Percentiles rank a stretch among this genome's conserved stretches.
Conservation (phyloP, 768 basidiomycete genomes). For the Termitomyces sp. region DNA sequence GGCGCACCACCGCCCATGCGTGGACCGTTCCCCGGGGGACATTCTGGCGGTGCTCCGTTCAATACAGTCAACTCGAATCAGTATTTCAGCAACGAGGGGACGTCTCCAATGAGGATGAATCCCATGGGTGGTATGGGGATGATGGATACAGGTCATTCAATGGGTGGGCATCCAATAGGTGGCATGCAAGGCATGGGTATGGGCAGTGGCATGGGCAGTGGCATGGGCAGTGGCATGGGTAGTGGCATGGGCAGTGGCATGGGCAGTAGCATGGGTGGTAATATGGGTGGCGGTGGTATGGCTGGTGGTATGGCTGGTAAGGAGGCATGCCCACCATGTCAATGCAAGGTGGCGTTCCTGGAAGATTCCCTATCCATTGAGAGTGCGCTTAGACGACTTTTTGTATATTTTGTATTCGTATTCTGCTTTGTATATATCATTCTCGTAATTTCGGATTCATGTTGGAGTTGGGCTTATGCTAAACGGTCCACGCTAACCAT, state of each 20-base stretch:
- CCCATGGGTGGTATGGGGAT: slow-evolving; percentile 22
- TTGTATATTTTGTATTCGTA: slow-evolving; percentile 6
- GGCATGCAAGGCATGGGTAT: slow-evolving; percentile 23
- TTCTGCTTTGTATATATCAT: slow-evolving; percentile 9
- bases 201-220: slow-evolving; percentile 8
- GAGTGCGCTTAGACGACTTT: too few relatives aligned
- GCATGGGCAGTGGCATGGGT: slow-evolving; percentile 21
- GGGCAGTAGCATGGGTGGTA: slow-evolving; percentile 14
- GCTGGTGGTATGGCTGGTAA: background rate
- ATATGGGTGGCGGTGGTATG: slow-evolving; percentile 25
- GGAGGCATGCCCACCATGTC: slow-evolving; percentile 28
- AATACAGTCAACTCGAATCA: slow-evolving; percentile 27
- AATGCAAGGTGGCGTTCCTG: slow-evolving; percentile 26
- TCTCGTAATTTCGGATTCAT: background rate
- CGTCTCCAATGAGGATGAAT: slow-evolving; percentile 34
- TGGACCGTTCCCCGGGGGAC: slow-evolving; percentile 25
- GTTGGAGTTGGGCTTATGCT: background rate
- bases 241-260: slow-evolving; percentile 19
- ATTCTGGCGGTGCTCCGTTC: slow-evolving; percentile 26
- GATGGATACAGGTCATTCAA: slow-evolving; percentile 17
- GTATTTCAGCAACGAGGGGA: slow-evolving; percentile 27
- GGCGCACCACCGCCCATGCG: slow-evolving; percentile 22
- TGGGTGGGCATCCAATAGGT: slow-evolving; percentile 18
- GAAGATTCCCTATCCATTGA: slow-evolving; percentile 27
- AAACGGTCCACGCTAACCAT: too few relatives aligned